Base-by-base conservation (phyloP, 139 green algal genomes). In the Edaphochlamys debaryana region DNA sequence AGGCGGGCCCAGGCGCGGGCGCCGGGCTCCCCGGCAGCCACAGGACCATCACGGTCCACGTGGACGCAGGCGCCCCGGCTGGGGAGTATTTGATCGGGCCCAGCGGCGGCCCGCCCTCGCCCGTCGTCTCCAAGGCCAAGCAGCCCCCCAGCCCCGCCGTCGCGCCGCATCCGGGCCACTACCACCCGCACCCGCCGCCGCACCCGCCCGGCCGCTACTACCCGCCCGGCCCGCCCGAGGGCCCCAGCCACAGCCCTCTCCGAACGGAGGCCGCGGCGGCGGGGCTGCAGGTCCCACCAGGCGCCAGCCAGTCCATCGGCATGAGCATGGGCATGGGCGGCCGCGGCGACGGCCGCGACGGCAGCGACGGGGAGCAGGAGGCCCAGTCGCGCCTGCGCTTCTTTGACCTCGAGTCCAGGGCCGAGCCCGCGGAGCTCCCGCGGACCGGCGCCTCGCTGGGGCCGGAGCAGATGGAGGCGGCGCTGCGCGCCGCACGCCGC, bases 391-490 rank as follows among this genome's bases (percentile, higher is more conserved):
- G 64, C 23, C 42, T 73, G 76, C 76, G 63, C 4, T 73, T 69
- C 63, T 73, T 77, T 19, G 63, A 76, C 36, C 29, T 84, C 3
- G 78, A 84, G 78, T 42, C 48, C 36, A 29, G 78, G 36, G 78
- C 78, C 1, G 64, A 84, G 17, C 78, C 78, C 7, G 78, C 78
- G 0, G 78, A 84, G 78, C 50, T 84, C 32, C 77, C 77, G 6
- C 41, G 62, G 19, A 63, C 54, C 22, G 54, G 22, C 54, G 22
- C 23, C 19, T 30, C 54, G 54, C 54, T 63, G 54, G 22, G 23
- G 6, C 15, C 22, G 15, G 22, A 63, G 54, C 15, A 32, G 54
- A 17, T 63, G 54, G 19, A 30, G 54, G 6, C 23, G 19, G 5
- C 5, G 54, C 45, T 54, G 45, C 45, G 45, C 13, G 45, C 45